A percentile compares a stretch with the other conserved stretches of the same genome.
Evolutionary conservation across 371 early-diverging fungal genomes (phyloP).

Genomic region (Dichotomocladium elegans): DNA sequence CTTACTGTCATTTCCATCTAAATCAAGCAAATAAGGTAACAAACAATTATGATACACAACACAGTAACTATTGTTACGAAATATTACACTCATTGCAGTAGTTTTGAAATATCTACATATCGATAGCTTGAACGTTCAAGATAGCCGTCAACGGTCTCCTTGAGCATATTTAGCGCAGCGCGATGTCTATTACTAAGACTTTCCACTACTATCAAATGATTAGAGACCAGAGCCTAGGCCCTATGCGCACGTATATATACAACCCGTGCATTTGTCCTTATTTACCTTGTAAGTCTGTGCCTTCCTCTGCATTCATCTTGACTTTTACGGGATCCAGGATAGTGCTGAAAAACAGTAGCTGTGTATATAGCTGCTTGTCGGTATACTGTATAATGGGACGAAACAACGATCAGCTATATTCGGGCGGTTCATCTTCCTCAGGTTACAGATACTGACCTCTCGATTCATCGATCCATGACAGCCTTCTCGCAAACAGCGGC

Average conservation of each 20-base stretch:
- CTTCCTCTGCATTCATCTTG: conserved; percentile 16
- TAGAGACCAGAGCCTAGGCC: not conserved
- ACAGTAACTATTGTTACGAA: not conserved
- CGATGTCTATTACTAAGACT: too few relatives aligned
- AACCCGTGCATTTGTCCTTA: too few relatives aligned
- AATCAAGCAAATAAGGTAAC: too few relatives aligned
- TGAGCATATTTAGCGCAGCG: conserved; percentile 24
- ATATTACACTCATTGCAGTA: conserved; percentile 1
- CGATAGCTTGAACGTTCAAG: conserved; percentile 58
- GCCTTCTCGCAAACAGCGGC: conserved; percentile 59
- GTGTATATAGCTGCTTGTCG: conserved; percentile 47
- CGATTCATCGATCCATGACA: conserved; percentile 69
- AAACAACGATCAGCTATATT: too few relatives aligned
- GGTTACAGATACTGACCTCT: conserved; percentile 62
- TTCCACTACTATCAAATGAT: too few relatives aligned
- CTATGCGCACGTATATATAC: too few relatives aligned
- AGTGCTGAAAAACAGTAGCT: conserved; percentile 39
- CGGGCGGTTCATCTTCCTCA: too few relatives aligned
- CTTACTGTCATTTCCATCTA: too few relatives aligned
- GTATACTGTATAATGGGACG: conserved; percentile 34
- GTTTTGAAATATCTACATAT: conserved; percentile 51
- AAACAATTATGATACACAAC: too few relatives aligned
- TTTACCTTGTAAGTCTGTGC: too few relatives aligned
- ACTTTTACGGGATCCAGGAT: conserved; percentile 40
- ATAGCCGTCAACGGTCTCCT: conserved; percentile 49